These are phyloP conservation scores for Parmelia sp. DNA, from an alignment of 495 filamentous ascomycete species.

Conservation along the genomic window DNA sequence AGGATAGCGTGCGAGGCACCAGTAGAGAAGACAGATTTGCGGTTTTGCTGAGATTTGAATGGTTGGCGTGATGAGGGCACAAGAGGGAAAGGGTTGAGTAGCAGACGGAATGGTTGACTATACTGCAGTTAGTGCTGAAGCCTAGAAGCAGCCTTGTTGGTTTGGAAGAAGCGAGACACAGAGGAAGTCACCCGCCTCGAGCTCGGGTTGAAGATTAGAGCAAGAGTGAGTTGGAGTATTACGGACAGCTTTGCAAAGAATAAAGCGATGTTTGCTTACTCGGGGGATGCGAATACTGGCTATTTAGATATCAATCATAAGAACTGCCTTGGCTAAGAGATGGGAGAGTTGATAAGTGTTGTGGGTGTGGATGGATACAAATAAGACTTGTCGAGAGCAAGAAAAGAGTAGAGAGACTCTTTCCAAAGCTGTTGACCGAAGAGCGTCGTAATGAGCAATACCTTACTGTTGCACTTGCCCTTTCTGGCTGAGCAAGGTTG, in stretches of 20 bases:
- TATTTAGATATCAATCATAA: conserved; percentile 13
- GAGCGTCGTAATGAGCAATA: too few species aligned
- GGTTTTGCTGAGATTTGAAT: conserved; percentile 46
- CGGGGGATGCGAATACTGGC: conserved; percentile 7
- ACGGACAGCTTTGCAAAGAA: neutral
- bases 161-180: neutral
- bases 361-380: too few species aligned
- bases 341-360: too few species aligned
- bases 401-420: too few species aligned
- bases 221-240: neutral
- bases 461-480: too few species aligned
- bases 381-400: too few species aligned
- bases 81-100: neutral
- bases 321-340: neutral
- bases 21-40: conserved; percentile 81
- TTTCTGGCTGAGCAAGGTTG: neutral
- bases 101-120: neutral
- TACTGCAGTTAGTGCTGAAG: neutral
- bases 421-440: too few species aligned
- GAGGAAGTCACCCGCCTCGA: neutral
- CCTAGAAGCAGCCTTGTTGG: neutral
- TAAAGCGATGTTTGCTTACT: conserved; percentile 14
- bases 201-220: too few species aligned
- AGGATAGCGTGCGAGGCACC: conserved; percentile 71
- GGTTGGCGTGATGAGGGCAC: neutral